phyloP scores from a whole-genome alignment of 2,329 filamentous ascomycete genomes.

The Diaporthe capsici region DNA sequence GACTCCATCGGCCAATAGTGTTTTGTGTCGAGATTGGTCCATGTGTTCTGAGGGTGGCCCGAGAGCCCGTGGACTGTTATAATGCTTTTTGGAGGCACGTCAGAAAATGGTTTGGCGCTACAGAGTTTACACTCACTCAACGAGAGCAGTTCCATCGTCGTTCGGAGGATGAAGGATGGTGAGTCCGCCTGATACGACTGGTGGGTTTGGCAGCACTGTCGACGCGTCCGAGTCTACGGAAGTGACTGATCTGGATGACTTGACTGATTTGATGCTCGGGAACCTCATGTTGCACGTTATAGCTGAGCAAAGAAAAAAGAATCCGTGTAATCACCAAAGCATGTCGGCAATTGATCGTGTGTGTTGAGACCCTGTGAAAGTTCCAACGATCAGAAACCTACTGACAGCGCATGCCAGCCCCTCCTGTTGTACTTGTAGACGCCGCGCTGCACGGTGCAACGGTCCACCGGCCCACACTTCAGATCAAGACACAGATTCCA shows the following conservation, averaged over 20 bases:
- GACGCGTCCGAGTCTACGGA: slow-evolving; percentile 9
- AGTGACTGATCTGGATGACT: background rate
- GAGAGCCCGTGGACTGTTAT: slow-evolving; percentile 26
- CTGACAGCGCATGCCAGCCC: background rate
- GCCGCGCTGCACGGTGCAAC: background rate
- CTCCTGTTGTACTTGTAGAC: background rate
- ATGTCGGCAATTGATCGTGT: background rate
- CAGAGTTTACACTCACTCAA: slow-evolving; percentile 3
- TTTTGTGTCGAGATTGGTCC: slow-evolving; percentile 25
- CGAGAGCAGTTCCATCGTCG: background rate
- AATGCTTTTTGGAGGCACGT: slow-evolving; percentile 1
- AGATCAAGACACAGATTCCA: background rate
- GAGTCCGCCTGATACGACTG: background rate
- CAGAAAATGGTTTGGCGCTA: background rate
- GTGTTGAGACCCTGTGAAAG: background rate
- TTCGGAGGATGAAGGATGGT: slow-evolving; percentile 1
- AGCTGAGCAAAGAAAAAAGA: background rate
- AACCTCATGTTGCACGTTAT: slow-evolving; percentile 1
- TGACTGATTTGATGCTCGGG: background rate
- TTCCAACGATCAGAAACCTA: background rate
- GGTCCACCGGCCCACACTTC: background rate
- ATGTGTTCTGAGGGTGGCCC: slow-evolving; percentile 23
- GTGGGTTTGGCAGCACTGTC: background rate
- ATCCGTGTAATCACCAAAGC: background rate
- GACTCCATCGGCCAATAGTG: slow-evolving; percentile 25